Evolutionary conservation across 495 filamentous ascomycete genomes (phyloP).

Genomic region (Trypethelium eluteriae): DNA sequence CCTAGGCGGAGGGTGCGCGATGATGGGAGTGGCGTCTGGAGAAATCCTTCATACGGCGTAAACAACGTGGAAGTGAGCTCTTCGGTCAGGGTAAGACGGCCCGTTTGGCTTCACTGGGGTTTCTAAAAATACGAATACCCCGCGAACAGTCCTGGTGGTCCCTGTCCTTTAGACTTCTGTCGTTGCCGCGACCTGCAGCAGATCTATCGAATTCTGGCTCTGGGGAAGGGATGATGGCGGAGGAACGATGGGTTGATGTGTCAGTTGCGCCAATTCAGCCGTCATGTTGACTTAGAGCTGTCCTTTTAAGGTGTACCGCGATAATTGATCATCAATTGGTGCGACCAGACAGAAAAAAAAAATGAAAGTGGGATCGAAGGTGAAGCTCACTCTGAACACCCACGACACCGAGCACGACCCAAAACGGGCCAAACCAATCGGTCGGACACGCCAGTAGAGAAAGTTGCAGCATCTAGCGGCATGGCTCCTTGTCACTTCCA

Average conservation of each 20-base stretch:
- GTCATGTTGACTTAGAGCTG: neutral
- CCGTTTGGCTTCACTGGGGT: neutral
- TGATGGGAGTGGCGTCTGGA: slow-evolving; percentile 9
- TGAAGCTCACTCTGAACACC: no score
- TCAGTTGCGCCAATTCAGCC: neutral
- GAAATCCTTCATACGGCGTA: neutral
- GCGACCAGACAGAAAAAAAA: neutral
- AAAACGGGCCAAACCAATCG: no score
- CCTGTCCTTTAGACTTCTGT: neutral
- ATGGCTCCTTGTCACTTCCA: no score
- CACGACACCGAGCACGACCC: no score
- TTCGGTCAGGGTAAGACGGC: neutral
- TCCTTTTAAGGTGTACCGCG: neutral
- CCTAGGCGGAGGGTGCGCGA: neutral
- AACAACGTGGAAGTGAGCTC: neutral
- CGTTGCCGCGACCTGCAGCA: neutral
- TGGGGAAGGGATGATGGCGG: neutral
- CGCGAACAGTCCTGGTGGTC: neutral
- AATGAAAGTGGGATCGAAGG: no score
- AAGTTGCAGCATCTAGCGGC: no score
- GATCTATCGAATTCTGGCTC: neutral
- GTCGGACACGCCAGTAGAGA: no score
- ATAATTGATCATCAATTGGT: neutral
- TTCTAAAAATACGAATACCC: slow-evolving; percentile 10
- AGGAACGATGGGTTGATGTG: neutral